A percentile compares a stretch with the other conserved stretches of the same genome.
phyloP scores from a whole-genome alignment of 257 asterid species.

The Eucommia ulmoides region DNA sequence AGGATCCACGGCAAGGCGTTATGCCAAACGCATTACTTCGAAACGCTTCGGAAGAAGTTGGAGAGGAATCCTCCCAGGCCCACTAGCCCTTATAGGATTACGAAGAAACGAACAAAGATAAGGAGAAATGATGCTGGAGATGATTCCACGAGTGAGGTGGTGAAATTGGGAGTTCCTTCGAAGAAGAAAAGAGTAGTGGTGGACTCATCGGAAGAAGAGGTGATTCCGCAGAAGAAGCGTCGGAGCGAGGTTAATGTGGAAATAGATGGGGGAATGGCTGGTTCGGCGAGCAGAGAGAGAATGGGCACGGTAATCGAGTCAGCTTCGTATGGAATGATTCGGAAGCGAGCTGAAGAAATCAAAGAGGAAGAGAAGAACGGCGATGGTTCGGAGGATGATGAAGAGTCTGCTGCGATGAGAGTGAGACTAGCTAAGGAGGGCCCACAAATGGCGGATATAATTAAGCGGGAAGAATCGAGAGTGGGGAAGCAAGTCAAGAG shows the following conservation, averaged over 20 bases:
- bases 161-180: constrained; percentile 3
- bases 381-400: neutral
- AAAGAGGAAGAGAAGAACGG: neutral
- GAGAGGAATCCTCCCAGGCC: constrained; percentile 3
- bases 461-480: neutral
- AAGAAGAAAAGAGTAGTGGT: constrained; percentile 2
- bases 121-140: neutral
- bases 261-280: constrained; percentile 2
- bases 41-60: neutral
- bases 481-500: neutral
- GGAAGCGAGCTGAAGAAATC: constrained; percentile 4
- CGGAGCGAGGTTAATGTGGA: constrained; percentile 1
- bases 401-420: neutral
- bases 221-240: constrained; percentile 15
- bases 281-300: constrained; percentile 4
- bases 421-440: neutral
- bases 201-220: constrained; percentile 13
- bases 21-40: constrained; percentile 24
- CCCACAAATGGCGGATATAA: neutral
- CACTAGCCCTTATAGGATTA: constrained; percentile 5
- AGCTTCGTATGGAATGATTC: neutral
- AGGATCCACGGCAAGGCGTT: constrained; percentile 8
- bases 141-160: neutral
- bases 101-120: neutral
- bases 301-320: neutral